A percentile compares a stretch with the other conserved stretches of the same genome.
phyloP scores from a whole-genome alignment of 306 rosid species.

The Castanea sativa region DNA sequence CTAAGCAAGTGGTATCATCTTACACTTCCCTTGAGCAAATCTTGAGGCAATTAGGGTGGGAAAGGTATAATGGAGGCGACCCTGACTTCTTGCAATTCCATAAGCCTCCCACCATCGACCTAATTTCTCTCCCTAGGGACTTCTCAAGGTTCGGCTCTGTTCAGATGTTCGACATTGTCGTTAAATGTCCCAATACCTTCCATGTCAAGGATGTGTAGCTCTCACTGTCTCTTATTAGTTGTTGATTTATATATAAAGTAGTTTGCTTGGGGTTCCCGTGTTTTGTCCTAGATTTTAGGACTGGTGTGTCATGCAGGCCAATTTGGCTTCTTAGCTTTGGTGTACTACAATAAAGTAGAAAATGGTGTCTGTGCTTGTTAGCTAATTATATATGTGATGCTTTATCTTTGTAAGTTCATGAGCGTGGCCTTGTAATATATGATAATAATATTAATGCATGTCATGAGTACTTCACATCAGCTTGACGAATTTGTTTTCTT shows the following conservation, averaged over 20 bases:
- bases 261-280: background rate
- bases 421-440: conserved; percentile 1
- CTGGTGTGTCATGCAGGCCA: background rate
- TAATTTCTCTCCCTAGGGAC: conserved; percentile 82
- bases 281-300: background rate
- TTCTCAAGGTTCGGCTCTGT: conserved; percentile 78
- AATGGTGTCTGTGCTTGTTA: conserved; percentile 5
- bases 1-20: conserved; percentile 56
- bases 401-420: conserved; percentile 4
- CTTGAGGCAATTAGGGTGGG: conserved; percentile 77
- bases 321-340: background rate
- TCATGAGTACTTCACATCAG: background rate
- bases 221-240: background rate
- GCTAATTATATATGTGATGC: background rate
- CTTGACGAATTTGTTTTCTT: background rate
- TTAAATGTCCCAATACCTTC: conserved; percentile 82
- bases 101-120: conserved; percentile 78
- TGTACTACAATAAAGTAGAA: background rate
- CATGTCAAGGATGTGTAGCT: conserved; percentile 37
- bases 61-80: conserved; percentile 88
- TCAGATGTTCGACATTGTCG: conserved; percentile 91
- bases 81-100: conserved; percentile 84
- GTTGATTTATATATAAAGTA: background rate
- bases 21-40: conserved; percentile 63
- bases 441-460: conserved; percentile 1